Conservation (phyloP, 768 basidiomycete species). For the Lepiota venenata region DNA sequence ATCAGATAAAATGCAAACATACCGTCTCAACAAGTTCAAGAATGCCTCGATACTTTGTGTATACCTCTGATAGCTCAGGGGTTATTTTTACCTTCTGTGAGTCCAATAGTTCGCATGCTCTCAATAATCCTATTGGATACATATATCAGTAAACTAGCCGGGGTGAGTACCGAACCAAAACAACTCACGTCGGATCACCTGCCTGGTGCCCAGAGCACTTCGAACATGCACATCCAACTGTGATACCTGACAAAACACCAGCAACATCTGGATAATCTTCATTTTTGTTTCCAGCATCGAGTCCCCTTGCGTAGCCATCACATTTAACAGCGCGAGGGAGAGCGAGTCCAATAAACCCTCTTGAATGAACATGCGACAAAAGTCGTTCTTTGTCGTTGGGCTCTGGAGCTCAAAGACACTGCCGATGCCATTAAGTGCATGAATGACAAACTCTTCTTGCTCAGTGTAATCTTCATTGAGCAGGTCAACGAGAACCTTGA, state of each 20-base stretch:
- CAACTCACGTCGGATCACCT: slow-evolving; percentile 80
- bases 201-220: slow-evolving; percentile 87
- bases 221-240: slow-evolving; percentile 93
- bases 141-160: not conserved
- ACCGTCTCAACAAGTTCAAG: no score
- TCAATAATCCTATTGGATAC: slow-evolving; percentile 63
- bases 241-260: slow-evolving; percentile 95
- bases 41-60: no score
- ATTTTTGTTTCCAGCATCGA: slow-evolving; percentile 72
- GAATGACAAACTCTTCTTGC: slow-evolving; percentile 86
- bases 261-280: slow-evolving; percentile 85
- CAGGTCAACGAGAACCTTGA: slow-evolving; percentile 92
- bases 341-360: slow-evolving; percentile 94
- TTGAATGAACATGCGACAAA: slow-evolving; percentile 96
- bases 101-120: slow-evolving; percentile 86
- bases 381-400: slow-evolving; percentile 96
- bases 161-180: slow-evolving; percentile 11
- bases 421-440: slow-evolving; percentile 91
- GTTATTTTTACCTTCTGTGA: no score
- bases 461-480: slow-evolving; percentile 95
- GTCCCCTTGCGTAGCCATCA: slow-evolving; percentile 72
- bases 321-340: slow-evolving; percentile 83
- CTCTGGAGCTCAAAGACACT: slow-evolving; percentile 96
- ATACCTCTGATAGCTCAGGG: no score
- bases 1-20: no score